These are phyloP conservation scores for Blastomyces parvus DNA, from an alignment of 2,329 filamentous ascomycete genomes.

Conservation along the genomic window DNA sequence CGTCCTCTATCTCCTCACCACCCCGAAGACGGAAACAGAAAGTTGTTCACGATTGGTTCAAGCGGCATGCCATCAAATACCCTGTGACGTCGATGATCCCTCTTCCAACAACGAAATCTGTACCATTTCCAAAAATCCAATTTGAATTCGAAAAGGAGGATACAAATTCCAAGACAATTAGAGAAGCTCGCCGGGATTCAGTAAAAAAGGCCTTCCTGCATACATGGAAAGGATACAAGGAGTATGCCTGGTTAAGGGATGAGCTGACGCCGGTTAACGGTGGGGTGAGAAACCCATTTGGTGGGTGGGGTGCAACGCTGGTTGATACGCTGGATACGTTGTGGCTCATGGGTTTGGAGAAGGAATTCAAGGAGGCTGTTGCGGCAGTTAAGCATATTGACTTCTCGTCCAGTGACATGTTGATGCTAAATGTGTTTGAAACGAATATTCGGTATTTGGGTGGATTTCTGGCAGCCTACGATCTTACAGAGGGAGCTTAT, in stretches of 20 bases:
- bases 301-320: conserved; percentile 53
- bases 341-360: conserved; percentile 51
- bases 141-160: conserved; percentile 21
- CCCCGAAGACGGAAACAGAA: neutral
- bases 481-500: conserved; percentile 38
- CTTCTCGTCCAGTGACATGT: conserved; percentile 37
- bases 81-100: conserved; percentile 19
- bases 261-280: conserved; percentile 52
- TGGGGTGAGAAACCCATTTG: conserved; percentile 47
- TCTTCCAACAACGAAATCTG: conserved; percentile 19
- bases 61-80: conserved; percentile 13
- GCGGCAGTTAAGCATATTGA: conserved; percentile 45
- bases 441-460: conserved; percentile 47
- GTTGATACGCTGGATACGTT: conserved; percentile 54
- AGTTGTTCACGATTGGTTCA: conserved; percentile 13
- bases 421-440: conserved; percentile 39
- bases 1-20: neutral
- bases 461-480: conserved; percentile 45
- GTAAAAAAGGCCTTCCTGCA: conserved; percentile 46
- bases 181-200: conserved; percentile 34
- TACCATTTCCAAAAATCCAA: conserved; percentile 22
- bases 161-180: conserved; percentile 24
- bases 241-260: conserved; percentile 54
- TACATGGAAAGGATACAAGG: conserved; percentile 53
- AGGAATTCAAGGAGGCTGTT: conserved; percentile 49